Evolutionary conservation across 805 yeast species (phyloP).

Genomic region (Ogataea zsoltii): DNA sequence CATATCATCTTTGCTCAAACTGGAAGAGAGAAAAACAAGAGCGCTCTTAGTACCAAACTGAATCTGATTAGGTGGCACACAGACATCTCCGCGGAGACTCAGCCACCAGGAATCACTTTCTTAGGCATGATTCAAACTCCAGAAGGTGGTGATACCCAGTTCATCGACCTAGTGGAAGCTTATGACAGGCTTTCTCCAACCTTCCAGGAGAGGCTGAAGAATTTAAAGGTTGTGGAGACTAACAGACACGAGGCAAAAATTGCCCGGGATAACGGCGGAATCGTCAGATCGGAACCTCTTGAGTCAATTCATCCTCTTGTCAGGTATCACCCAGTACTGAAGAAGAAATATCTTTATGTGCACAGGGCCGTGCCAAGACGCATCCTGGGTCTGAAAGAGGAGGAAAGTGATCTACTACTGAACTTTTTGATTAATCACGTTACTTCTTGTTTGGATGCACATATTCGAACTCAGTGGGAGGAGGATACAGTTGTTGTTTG

Average conservation of each 20-base stretch:
- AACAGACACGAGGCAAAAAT: too few relatives aligned
- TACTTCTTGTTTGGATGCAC: constrained; percentile 50
- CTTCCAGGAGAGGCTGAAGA: constrained; percentile 27
- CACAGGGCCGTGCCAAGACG: constrained; percentile 59
- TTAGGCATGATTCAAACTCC: constrained; percentile 55
- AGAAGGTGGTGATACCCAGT: constrained; percentile 72
- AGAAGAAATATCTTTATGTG: constrained; percentile 52
- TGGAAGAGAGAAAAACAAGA: constrained; percentile 34
- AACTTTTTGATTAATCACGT: constrained; percentile 53
- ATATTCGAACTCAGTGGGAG: constrained; percentile 64
- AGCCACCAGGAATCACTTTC: constrained; percentile 67
- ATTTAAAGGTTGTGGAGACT: too few relatives aligned
- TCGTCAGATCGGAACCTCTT: constrained; percentile 60
- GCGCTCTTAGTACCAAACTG: constrained; percentile 35
- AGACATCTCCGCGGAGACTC: constrained; percentile 67
- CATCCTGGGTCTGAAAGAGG: constrained; percentile 65
- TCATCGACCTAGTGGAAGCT: constrained; percentile 64
- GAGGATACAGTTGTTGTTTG: constrained; percentile 65
- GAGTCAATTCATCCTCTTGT: constrained; percentile 61
- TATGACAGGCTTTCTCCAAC: constrained; percentile 63
- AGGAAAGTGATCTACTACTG: constrained; percentile 61
- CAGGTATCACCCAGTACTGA: constrained; percentile 65
- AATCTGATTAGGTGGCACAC: constrained; percentile 57
- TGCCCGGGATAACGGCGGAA: constrained; percentile 43
- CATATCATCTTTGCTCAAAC: constrained; percentile 55